Percentiles rank a stretch among this genome's conserved stretches.
These are phyloP conservation scores for Microbotryum scabiosae DNA, from an alignment of 1,284 basidiomycete species.

Conservation along the genomic window DNA sequence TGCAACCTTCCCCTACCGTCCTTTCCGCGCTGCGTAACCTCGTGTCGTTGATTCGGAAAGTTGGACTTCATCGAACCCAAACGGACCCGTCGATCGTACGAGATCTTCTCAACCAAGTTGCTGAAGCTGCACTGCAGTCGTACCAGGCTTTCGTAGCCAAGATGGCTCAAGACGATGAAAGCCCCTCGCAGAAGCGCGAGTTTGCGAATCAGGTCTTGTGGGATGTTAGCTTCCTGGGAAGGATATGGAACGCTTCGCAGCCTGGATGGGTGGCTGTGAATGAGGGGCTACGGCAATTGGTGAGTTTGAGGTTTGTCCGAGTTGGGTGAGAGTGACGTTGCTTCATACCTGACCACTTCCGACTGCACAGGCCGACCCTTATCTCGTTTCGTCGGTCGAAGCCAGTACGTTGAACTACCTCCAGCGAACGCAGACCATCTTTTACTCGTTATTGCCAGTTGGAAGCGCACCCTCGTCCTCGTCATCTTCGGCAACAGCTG, in stretches of 20 bases:
- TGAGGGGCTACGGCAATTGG: not conserved
- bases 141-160: slow-evolving; percentile 8
- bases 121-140: slow-evolving; percentile 2
- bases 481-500: not conserved
- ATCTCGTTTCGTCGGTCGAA: not conserved
- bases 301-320: not conserved
- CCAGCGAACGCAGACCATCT: slow-evolving; percentile 23
- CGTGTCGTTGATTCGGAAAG: not conserved
- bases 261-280: not conserved
- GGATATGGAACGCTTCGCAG: not conserved
- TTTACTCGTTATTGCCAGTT: slow-evolving; percentile 8
- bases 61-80: slow-evolving; percentile 9
- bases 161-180: not conserved
- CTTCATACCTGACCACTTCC: not conserved
- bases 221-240: not conserved
- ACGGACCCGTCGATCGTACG: slow-evolving; percentile 4
- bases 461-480: not conserved
- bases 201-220: too few relatives aligned
- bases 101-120: slow-evolving; percentile 7
- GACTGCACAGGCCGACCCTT: not conserved
- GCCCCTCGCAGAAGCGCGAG: too few relatives aligned
- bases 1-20: slow-evolving; percentile 9
- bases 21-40: slow-evolving; percentile 12
- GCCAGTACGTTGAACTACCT: slow-evolving; percentile 9
- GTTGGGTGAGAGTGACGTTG: not conserved